Evolutionary conservation across 108 stramenopile genomes (phyloP), one percentile per base, ranked within the genome.

Genomic region (Epithemia pelagica): DNA sequence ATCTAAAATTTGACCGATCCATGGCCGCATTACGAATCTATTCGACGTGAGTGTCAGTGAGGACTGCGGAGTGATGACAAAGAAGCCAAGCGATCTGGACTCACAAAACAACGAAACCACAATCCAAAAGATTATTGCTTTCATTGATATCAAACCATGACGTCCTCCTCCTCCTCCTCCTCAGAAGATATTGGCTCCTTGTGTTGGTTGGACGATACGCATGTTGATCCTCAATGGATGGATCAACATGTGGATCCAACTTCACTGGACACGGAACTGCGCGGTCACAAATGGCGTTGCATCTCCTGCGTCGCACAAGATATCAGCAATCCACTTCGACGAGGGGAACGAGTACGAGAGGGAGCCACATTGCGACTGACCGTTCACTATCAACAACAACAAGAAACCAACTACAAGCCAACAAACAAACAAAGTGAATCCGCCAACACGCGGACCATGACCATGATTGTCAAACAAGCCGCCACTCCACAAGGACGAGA

Each of bases 191-290:
- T n/a, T n/a, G n/a, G n/a, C n/a, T n/a, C n/a, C n/a, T n/a, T n/a
- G n/a, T n/a, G n/a, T n/a, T 77, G 76, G 76, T 21, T 77, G 30
- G 61, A 59, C n/a, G 67, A 71, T 46, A 32, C 24, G 1, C 58
- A 72, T n/a, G 67, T 77, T 32, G 71, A 72, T 69, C 76, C 71
- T 2, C 2, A 46, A 26, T 77, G 76, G 76, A 64, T 77, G 1
- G 51, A 28, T 58, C n/a, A 30, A 24, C 59, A 58, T 24, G 51
- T 1, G 32, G 54, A 22, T 58, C 70, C 10, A 23, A 10, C 58
- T 18, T 20, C n/a, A n/a, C n/a, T n/a, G n/a, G n/a, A n/a, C n/a
- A n/a, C n/a, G n/a, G n/a, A n/a, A n/a, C n/a, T n/a, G 19, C 52
- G 61, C 8, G 0, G n/a, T 74, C 3, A 27, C 0, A 58, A 20